Conservation (phyloP, 768 basidiomycete species). For the Lanmaoa pseudosensibilis region DNA sequence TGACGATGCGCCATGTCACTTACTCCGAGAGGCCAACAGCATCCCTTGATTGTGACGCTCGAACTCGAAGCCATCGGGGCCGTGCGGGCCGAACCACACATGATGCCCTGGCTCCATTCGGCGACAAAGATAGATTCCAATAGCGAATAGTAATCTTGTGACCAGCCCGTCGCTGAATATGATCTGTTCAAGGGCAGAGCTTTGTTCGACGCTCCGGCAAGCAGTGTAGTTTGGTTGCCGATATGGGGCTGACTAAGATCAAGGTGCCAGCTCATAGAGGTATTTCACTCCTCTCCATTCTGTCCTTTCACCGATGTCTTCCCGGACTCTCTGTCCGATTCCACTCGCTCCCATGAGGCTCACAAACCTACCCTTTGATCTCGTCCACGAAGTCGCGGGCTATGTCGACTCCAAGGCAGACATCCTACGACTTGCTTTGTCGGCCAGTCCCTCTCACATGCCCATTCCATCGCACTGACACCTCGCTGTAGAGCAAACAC, state of each 20-base stretch:
- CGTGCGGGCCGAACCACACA: no score
- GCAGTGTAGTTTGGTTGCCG: not conserved
- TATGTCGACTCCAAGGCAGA: constrained; percentile 54
- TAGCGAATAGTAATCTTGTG: no score
- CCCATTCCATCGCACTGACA: constrained; percentile 5
- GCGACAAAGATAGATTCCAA: no score
- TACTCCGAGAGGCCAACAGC: no score
- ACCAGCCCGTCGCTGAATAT: no score
- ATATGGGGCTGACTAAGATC: not conserved
- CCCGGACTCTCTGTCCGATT: not conserved
- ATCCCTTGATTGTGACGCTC: no score
- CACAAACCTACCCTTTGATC: constrained; percentile 49
- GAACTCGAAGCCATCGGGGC: no score
- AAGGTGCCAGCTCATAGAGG: not conserved
- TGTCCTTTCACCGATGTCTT: not conserved
- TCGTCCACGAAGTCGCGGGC: constrained; percentile 64
- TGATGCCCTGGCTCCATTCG: no score
- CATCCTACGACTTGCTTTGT: constrained; percentile 57
- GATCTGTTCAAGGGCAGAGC: no score
- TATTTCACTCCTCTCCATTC: not conserved
- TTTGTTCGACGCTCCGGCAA: no score
- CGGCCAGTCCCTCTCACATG: constrained; percentile 43
- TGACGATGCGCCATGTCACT: no score
- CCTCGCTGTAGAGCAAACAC: constrained; percentile 46
- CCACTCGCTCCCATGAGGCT: constrained; percentile 17